Base-by-base conservation (phyloP, 192 early-diverging fungal genomes). In the Chytriomyces sp. region DNA sequence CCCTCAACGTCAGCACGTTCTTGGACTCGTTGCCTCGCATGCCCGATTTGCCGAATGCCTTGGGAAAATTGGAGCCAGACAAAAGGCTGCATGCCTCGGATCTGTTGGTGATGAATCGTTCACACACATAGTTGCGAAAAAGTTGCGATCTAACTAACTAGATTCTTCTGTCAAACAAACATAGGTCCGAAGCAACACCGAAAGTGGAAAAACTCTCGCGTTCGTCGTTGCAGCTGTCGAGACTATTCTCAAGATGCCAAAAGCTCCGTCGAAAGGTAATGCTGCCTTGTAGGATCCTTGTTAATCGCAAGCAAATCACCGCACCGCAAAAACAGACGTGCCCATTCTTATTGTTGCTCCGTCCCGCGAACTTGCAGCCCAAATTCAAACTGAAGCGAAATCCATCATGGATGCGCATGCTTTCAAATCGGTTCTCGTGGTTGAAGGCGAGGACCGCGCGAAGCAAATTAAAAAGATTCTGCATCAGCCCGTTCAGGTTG, bases 141-240 rank as follows among this genome's bases (percentile, higher is more conserved):
- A 60, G 31, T 36, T 36, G 32, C 8, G 28, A 60, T 19, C 37
- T 36, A 12, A 4, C 37, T 12, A 28, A 25, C 19, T 19, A 5
- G 6, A 10, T 64, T 8, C 39, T 44, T 28, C 26, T 36, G 3
- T 36, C 10, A 17, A 36, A 4, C 7, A 33, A 95, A 96, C 73
- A 80, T 95, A 96, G 81, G 91, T 95, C 65, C 91, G 94, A 73
- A 94, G 94, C 10, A 94, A 96, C 78, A 96, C 96, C 17, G 96
- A 95, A 75, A 95, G 94, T 0, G 96, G 94, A 52, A 96, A 97
- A 77, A 98, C 95, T 0, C 80, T 93, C 25, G 95, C 94, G 14
- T 97, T 97, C 63, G 76, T 98, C 75, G 85, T 95, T 38, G 90
- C 94, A 7, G 93, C 94, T 2, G 63, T 96, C 30, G 92, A 96